Conservation (phyloP, 345 rosid genomes). For the Noccaea bulbosa region DNA sequence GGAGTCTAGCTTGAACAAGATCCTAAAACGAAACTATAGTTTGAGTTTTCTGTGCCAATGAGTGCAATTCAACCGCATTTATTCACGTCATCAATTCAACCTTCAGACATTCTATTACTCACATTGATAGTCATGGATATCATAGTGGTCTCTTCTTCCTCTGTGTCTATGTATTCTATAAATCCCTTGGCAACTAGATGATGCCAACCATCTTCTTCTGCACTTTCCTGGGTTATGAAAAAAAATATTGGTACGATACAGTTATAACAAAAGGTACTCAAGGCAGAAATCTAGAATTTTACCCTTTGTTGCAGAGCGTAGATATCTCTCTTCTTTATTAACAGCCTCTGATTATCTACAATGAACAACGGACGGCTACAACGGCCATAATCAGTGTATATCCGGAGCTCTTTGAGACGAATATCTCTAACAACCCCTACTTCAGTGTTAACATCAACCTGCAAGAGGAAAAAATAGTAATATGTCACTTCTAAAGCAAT, state of each 20-base stretch:
- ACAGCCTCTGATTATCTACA: slow-evolving; percentile 91
- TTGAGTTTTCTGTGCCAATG: slow-evolving; percentile 25
- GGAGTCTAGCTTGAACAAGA: slow-evolving; percentile 82
- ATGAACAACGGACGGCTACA: slow-evolving; percentile 97
- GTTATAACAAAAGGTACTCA: neutral
- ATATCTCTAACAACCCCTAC: slow-evolving; percentile 99
- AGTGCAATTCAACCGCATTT: neutral
- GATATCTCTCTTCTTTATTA: slow-evolving; percentile 85
- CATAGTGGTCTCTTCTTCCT: slow-evolving; percentile 99
- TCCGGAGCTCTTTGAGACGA: slow-evolving; percentile 81
- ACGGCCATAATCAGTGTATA: slow-evolving; percentile 97
- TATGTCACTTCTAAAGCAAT: slow-evolving; percentile 6
- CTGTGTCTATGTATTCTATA: slow-evolving; percentile 94
- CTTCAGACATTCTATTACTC: slow-evolving; percentile 41
- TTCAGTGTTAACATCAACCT: slow-evolving; percentile 98
- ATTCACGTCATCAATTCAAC: neutral
- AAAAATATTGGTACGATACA: slow-evolving; percentile 16
- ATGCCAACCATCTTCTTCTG: slow-evolving; percentile 95
- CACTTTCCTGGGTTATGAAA: slow-evolving; percentile 61
- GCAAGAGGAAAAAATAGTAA: slow-evolving; percentile 25
- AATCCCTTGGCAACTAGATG: slow-evolving; percentile 87
- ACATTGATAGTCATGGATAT: slow-evolving; percentile 99
- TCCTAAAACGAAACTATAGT: slow-evolving; percentile 55
- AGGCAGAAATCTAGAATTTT: slow-evolving; percentile 29
- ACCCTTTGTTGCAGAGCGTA: slow-evolving; percentile 90